Conservation (phyloP, 495 filamentous ascomycete genomes). For the Neurospora sp. region DNA sequence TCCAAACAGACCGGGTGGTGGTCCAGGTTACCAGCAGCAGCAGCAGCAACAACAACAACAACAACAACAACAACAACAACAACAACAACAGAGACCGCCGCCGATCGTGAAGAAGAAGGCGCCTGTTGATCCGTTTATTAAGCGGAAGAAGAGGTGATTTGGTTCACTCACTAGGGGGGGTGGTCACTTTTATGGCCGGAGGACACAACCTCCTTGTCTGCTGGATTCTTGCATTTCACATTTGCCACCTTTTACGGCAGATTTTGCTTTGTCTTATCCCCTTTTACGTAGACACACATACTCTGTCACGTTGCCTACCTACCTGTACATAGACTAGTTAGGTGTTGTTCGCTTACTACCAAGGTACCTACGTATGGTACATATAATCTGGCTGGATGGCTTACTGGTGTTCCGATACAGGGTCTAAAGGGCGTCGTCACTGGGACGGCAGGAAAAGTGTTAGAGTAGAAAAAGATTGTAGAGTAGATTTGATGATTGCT, state of each 20-base stretch:
- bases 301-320: neutral
- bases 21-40: neutral
- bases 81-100: neutral
- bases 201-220: neutral
- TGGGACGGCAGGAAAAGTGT: neutral
- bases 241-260: neutral
- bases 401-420: neutral
- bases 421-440: neutral
- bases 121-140: slow-evolving; percentile 34
- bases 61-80: neutral
- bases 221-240: neutral
- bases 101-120: slow-evolving; percentile 22
- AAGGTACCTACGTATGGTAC: neutral
- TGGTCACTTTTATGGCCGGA: neutral
- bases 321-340: neutral
- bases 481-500: neutral
- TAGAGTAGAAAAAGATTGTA: neutral
- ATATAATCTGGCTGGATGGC: neutral
- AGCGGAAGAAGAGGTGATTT: slow-evolving; percentile 23
- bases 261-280: neutral
- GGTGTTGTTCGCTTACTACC: neutral
- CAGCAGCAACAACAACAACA: neutral
- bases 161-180: neutral
- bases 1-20: slow-evolving; percentile 3
- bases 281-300: neutral